phyloP scores from a whole-genome alignment of 1,139 yeast species.

The Hemisphaericaspora xylanilytica region DNA sequence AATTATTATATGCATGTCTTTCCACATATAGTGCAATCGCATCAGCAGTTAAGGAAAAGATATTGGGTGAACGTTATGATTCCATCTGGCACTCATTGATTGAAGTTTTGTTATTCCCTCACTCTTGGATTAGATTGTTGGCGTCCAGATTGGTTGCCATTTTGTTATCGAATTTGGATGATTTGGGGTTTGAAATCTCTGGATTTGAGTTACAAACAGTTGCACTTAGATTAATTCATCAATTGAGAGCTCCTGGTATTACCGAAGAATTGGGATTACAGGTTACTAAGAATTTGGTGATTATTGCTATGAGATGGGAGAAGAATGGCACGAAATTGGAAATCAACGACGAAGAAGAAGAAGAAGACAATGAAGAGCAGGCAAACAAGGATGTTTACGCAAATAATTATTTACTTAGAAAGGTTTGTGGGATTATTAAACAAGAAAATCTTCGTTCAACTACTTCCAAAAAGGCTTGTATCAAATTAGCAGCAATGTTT shows the following conservation, averaged over 20 bases:
- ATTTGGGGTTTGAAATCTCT: conserved; percentile 30
- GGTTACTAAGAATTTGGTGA: conserved; percentile 64
- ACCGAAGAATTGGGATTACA: conserved; percentile 64
- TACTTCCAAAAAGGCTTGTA: conserved; percentile 63
- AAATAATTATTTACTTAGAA: conserved; percentile 60
- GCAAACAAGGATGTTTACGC: conserved; percentile 37
- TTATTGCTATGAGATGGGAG: conserved; percentile 65
- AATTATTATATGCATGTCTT: conserved; percentile 66
- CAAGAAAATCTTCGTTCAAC: conserved; percentile 54
- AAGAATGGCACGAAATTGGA: conserved; percentile 38
- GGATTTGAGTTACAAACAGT: conserved; percentile 56
- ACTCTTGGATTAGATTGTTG: conserved; percentile 82
- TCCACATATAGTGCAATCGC: conserved; percentile 50
- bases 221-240: conserved; percentile 69
- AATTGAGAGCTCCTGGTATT: conserved; percentile 74
- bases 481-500: conserved; percentile 58
- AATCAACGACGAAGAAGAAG: conserved; percentile 13
- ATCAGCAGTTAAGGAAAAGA: conserved; percentile 26
- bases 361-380: too few relatives aligned
- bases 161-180: conserved; percentile 43
- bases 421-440: conserved; percentile 62
- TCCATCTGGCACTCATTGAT: conserved; percentile 53
- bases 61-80: conserved; percentile 29
- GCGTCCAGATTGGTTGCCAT: conserved; percentile 62
- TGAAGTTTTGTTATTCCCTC: conserved; percentile 72